Conservation (phyloP, 257 asterid species). For the Solanum rostratum region DNA sequence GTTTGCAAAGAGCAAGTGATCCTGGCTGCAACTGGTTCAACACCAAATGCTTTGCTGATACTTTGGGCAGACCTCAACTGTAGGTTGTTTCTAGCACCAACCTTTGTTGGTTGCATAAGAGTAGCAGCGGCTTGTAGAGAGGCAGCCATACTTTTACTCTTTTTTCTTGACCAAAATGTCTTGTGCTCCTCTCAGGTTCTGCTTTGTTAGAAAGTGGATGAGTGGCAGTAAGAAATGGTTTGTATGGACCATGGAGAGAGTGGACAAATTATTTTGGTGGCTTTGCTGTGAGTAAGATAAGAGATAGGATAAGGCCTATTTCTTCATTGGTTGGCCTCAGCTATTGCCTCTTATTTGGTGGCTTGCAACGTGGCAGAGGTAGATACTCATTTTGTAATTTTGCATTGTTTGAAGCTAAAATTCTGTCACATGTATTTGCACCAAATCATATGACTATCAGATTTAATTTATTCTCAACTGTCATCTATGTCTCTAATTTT, state of each 20-base stretch:
- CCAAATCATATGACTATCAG: not conserved
- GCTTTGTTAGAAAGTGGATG: not conserved
- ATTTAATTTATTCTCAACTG: too few species aligned
- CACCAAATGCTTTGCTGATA: conserved; percentile 52
- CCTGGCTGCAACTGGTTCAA: conserved; percentile 38
- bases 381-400: conserved; percentile 14
- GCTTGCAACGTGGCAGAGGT: conserved; percentile 38
- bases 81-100: conserved; percentile 42
- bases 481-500: too few species aligned
- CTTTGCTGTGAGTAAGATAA: conserved; percentile 38
- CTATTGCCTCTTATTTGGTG: conserved; percentile 10
- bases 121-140: conserved; percentile 92
- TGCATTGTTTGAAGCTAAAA: not conserved
- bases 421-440: not conserved
- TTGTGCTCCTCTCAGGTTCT: not conserved
- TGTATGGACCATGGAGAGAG: conserved; percentile 4
- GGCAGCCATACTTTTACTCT: conserved; percentile 46
- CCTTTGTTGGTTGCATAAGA: conserved; percentile 73
- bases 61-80: conserved; percentile 52
- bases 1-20: conserved; percentile 75
- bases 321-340: conserved; percentile 37
- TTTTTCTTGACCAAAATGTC: not conserved
- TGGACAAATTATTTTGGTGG: conserved; percentile 29
- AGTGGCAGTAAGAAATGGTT: conserved; percentile 4
- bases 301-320: conserved; percentile 58